Evolutionary conservation across 306 rosid genomes (phyloP).

Genomic region (Vachellia collinsii): DNA sequence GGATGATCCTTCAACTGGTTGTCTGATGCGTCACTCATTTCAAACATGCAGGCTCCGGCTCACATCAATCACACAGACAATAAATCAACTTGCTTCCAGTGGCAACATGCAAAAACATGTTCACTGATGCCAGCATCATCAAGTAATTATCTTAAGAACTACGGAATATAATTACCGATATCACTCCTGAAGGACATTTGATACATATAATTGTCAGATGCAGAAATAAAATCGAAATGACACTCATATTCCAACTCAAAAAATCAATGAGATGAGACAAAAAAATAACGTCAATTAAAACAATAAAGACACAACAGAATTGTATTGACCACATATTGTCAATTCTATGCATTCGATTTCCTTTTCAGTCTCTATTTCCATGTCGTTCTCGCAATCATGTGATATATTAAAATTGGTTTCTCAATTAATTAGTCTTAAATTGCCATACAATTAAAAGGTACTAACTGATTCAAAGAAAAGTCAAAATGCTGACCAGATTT

Average conservation of each 20-base stretch:
- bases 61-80: neutral
- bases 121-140: neutral
- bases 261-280: neutral
- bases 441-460: neutral
- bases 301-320: neutral
- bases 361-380: neutral
- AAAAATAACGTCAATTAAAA: neutral
- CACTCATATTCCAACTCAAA: neutral
- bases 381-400: neutral
- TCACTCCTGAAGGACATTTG: neutral
- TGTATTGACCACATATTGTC: neutral
- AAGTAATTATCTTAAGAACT: neutral
- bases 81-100: neutral
- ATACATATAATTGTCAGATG: neutral
- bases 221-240: neutral
- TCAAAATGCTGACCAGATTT: neutral
- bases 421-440: constrained; percentile 4
- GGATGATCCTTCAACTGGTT: neutral
- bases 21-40: neutral
- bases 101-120: neutral
- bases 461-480: neutral
- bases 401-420: constrained; percentile 7
- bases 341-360: neutral
- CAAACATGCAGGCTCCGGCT: neutral
- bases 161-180: neutral